phyloP scores from a whole-genome alignment of 768 basidiomycete species.

The Inosperma sp. region DNA sequence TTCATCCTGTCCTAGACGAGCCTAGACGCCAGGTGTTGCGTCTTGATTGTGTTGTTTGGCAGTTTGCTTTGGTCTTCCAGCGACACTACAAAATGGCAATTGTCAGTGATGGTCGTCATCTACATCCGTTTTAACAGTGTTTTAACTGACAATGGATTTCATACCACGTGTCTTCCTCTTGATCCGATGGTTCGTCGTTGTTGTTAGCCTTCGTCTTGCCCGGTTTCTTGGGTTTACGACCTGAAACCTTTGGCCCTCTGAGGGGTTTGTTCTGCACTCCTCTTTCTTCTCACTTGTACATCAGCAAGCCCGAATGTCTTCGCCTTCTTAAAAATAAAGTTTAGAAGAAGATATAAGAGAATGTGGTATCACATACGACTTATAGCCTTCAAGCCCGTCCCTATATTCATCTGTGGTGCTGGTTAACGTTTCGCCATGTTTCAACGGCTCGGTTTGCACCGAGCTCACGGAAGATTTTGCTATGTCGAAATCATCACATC shows the following conservation, averaged over 20 bases:
- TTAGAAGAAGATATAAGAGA: background rate
- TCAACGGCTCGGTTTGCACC: constrained; percentile 70
- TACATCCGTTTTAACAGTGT: constrained; percentile 73
- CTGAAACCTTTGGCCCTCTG: constrained; percentile 56
- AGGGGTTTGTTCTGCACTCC: constrained; percentile 53
- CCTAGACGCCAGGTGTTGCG: constrained; percentile 51
- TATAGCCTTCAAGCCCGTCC: constrained; percentile 90
- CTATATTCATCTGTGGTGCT: constrained; percentile 86
- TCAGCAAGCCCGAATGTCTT: constrained; percentile 72
- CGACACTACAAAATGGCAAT: constrained; percentile 57
- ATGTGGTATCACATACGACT: constrained; percentile 44
- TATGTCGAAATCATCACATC: constrained; percentile 80
- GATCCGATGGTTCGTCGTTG: constrained; percentile 45
- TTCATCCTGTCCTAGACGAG: constrained; percentile 74
- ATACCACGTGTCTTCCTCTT: constrained; percentile 71
- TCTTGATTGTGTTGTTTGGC: constrained; percentile 39
- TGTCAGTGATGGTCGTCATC: constrained; percentile 54
- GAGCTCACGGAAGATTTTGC: constrained; percentile 74
- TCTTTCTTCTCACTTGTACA: constrained; percentile 59
- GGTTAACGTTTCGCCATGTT: constrained; percentile 66
- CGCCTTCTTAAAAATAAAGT: constrained; percentile 50
- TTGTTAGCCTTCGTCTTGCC: constrained; percentile 53
- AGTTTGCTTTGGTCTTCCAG: constrained; percentile 60
- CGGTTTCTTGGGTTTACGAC: constrained; percentile 64
- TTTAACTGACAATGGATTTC: constrained; percentile 68